phyloP scores from a whole-genome alignment of 495 filamentous ascomycete genomes.

The Penicillium tannophilum region DNA sequence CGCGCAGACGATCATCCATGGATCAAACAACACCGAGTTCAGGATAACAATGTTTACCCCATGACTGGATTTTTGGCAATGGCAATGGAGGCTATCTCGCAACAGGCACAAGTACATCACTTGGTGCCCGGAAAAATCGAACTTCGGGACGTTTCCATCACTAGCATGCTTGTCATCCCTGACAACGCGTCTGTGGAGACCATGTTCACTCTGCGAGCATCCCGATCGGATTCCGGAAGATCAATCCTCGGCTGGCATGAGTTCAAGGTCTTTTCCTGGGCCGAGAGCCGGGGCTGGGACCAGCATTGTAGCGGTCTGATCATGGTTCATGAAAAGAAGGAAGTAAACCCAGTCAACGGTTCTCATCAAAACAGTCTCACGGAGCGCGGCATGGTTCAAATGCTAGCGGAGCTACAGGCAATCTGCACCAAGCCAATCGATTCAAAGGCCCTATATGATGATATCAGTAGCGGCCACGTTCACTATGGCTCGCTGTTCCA shows the following conservation, averaged over 20 bases:
- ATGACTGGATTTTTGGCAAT: slow-evolving; percentile 55
- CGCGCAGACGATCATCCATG: slow-evolving; percentile 36
- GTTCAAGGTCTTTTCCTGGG: slow-evolving; percentile 42
- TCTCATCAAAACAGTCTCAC: slow-evolving; percentile 11
- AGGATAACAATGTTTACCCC: slow-evolving; percentile 47
- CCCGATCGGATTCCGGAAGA: slow-evolving; percentile 22
- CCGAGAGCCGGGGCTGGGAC: slow-evolving; percentile 37
- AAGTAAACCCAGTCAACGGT: slow-evolving; percentile 33
- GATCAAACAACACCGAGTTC: slow-evolving; percentile 49
- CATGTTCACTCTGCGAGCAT: slow-evolving; percentile 28
- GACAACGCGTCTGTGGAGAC: slow-evolving; percentile 36
- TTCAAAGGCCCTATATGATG: slow-evolving; percentile 21
- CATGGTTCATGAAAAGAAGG: slow-evolving; percentile 28
- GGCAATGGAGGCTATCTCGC: slow-evolving; percentile 51
- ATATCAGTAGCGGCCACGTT: slow-evolving; percentile 30
- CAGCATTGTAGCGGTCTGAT: slow-evolving; percentile 46
- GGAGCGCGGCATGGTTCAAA: not conserved
- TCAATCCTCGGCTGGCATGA: slow-evolving; percentile 45
- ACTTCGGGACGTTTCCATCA: slow-evolving; percentile 42
- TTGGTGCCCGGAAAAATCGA: slow-evolving; percentile 25
- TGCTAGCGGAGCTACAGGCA: slow-evolving; percentile 8
- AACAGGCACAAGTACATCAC: slow-evolving; percentile 39
- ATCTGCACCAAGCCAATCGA: slow-evolving; percentile 19
- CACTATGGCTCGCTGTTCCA: slow-evolving; percentile 41
- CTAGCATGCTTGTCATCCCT: slow-evolving; percentile 41